Evolutionary conservation across 768 basidiomycete species (phyloP).

Genomic region (Suillus brevipes): DNA sequence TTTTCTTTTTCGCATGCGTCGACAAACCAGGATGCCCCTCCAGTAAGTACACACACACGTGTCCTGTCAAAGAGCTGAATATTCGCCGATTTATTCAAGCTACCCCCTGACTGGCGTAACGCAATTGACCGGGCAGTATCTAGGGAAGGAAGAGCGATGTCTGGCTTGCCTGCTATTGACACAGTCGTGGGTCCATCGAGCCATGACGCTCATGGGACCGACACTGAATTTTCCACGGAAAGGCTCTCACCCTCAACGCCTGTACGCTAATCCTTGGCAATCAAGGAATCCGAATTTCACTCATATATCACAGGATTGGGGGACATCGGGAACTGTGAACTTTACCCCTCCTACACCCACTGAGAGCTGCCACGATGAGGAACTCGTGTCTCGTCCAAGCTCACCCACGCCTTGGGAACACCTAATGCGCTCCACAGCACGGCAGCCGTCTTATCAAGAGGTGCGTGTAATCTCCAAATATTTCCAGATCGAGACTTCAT

Average conservation of each 20-base stretch:
- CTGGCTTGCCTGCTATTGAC: slow-evolving; percentile 33
- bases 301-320: slow-evolving; percentile 33
- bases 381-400: slow-evolving; percentile 35
- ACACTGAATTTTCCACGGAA: slow-evolving; percentile 29
- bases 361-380: slow-evolving; percentile 32
- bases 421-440: slow-evolving; percentile 11
- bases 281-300: slow-evolving; percentile 25
- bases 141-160: slow-evolving; percentile 26
- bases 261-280: slow-evolving; percentile 33
- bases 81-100: slow-evolving; percentile 19
- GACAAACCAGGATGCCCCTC: slow-evolving; percentile 29
- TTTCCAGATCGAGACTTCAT: slow-evolving; percentile 6
- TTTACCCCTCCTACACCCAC: slow-evolving; percentile 36
- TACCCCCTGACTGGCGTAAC: slow-evolving; percentile 38
- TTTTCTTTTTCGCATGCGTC: slow-evolving; percentile 25
- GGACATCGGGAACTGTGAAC: slow-evolving; percentile 29
- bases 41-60: slow-evolving; percentile 25
- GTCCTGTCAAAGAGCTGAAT: slow-evolving; percentile 9
- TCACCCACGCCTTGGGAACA: slow-evolving; percentile 38
- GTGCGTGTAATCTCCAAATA: slow-evolving; percentile 19
- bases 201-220: slow-evolving; percentile 23
- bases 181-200: slow-evolving; percentile 32
- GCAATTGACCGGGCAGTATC: slow-evolving; percentile 34
- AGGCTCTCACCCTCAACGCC: slow-evolving; percentile 35
- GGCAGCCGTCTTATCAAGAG: slow-evolving; percentile 14